Evolutionary conservation across 331 rosid genomes (phyloP).

Genomic region (Phaseolus coccineus): DNA sequence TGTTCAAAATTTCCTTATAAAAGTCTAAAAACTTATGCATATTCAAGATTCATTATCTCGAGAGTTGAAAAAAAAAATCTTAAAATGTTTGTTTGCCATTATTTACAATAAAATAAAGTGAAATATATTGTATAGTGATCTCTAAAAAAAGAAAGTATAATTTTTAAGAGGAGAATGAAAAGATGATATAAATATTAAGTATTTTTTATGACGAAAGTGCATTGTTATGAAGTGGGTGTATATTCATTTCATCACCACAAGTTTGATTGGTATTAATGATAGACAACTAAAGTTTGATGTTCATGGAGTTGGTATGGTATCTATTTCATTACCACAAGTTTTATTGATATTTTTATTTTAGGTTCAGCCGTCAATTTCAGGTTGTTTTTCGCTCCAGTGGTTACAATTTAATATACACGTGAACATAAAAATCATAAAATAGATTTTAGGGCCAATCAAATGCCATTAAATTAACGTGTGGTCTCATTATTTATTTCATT

Average conservation of each 20-base stretch:
- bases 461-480: background rate
- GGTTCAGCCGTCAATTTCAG: slow-evolving; percentile 12
- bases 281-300: background rate
- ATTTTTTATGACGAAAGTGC: background rate
- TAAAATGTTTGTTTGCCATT: no score
- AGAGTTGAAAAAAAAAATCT: no score
- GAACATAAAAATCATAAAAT: background rate
- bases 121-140: no score
- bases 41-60: no score
- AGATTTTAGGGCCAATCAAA: background rate
- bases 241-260: background rate
- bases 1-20: no score
- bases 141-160: background rate
- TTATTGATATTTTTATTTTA: background rate
- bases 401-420: slow-evolving; percentile 19
- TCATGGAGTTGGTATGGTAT: slow-evolving; percentile 28
- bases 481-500: background rate
- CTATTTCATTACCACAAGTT: slow-evolving; percentile 11
- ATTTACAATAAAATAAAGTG: no score
- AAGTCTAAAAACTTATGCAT: no score
- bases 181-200: background rate
- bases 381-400: slow-evolving; percentile 23
- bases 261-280: background rate
- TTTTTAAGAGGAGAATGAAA: background rate
- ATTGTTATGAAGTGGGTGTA: background rate